phyloP scores from a whole-genome alignment of 2,329 filamentous ascomycete species.

The Neonectria faginata region DNA sequence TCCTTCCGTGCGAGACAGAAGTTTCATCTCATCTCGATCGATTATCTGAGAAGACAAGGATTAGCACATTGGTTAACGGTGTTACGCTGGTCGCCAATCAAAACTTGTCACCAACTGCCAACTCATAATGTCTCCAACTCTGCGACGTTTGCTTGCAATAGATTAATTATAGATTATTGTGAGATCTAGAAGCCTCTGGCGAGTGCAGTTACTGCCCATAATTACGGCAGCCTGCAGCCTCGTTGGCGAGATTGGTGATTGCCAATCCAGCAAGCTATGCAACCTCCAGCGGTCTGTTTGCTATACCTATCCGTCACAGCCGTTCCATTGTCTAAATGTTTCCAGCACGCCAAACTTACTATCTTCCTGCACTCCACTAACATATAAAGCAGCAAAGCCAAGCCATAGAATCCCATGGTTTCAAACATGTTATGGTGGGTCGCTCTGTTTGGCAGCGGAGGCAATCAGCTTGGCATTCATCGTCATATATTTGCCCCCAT shows the following conservation, averaged over 20 bases:
- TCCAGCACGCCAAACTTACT: background rate
- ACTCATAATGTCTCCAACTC: too few relatives aligned
- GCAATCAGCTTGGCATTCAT: background rate
- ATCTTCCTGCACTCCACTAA: background rate
- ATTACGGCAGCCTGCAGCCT: background rate
- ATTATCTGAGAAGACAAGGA: too few relatives aligned
- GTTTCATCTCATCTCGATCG: too few relatives aligned
- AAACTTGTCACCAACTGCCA: too few relatives aligned
- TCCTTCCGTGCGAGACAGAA: too few relatives aligned
- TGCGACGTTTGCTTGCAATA: too few relatives aligned
- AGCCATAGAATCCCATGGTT: background rate
- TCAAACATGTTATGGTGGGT: background rate
- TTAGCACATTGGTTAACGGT: too few relatives aligned
- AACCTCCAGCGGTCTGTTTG: background rate
- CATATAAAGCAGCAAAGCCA: background rate
- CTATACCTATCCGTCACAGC: background rate
- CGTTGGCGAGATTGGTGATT: background rate
- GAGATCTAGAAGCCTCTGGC: too few relatives aligned
- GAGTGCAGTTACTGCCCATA: too few relatives aligned
- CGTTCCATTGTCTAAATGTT: too few relatives aligned
- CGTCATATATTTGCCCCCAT: background rate
- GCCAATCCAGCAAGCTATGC: background rate
- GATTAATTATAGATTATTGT: background rate
- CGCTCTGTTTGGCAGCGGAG: background rate
- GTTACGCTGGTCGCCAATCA: too few relatives aligned